Base-by-base conservation (phyloP, 345 rosid species). In the Heritiera fomes region DNA sequence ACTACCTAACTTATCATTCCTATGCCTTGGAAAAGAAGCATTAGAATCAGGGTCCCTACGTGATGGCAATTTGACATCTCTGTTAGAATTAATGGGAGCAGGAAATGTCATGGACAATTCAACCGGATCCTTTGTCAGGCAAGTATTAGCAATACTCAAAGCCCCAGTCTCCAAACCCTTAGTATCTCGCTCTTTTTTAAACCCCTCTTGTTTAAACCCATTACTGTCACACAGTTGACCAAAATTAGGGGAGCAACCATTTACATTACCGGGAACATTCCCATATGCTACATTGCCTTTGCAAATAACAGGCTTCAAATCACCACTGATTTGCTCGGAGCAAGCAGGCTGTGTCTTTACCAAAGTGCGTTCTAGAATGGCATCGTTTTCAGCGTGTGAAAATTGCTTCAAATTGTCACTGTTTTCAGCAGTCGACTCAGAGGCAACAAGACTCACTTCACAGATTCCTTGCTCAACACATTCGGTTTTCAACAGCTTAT, bases 1-100 rank as follows among this genome's bases (percentile, higher is more conserved):
- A 81, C 75, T 64, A 87, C 82, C 91, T 91, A 92, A 84, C 77
- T 85, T 91, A 69, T 77, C 82, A 79, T 80, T 87, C 91, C 88
- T 85, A 75, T 59, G 87, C 83, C 83, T 86, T 71, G 88, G 76
- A 84, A 87, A 80, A 59, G 89, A 84, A 79, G 85, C 85, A 78
- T 67, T 78, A 73, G 65, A 71, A 85, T 80, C 64, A 77, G 55
- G 62, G 41, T 79, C 79, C 82, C 74, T 66, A 80, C 78, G 52
- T 40, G 76, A 73, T 55, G 85, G 77, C 79, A 85, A 71, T 76
- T 80, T 88, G 52, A 80, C 85, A 86, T 82, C 81, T 20, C 75
- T 85, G 71, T 82, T 85, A 61, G 77, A 77, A 79, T 79, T 84
- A 72, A 80, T 69, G 63, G 81, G 74, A 59, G 84, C 83, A 4